Base-by-base conservation (phyloP, 2,329 filamentous ascomycete genomes). In the Passalora sequoiae region DNA sequence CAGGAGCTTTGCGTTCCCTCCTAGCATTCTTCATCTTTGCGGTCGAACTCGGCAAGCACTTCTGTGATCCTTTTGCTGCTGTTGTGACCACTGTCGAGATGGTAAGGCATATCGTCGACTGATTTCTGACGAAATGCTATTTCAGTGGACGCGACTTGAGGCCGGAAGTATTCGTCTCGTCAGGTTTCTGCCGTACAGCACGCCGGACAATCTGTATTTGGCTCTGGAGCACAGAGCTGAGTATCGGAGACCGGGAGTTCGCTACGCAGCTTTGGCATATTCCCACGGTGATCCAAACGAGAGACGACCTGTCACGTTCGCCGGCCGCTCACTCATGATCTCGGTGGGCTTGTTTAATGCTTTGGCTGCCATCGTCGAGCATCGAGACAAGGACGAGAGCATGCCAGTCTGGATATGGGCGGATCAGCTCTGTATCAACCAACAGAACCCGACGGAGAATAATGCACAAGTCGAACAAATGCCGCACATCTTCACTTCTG, bases 61-160 rank as follows among this genome's bases (percentile, higher is more conserved):
- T 10, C 20, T 36, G 19, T 20, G 19, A 22, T 16, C 32, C 17
- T 15, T 16, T 24, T 12, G 33, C 33, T 22, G 33, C 33, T 10
- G 12, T 22, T 12, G 4, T 12, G 13, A 36, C 15, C 1, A 20
- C 13, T 8, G 9, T n/a, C 1, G 8, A 24, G 9, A 22, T 36
- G 33, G 33, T 10, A 4, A 8, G 12, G n/a, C 33, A 36, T 17
- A 16, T 24, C 20, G n/a, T 13, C n/a, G 33, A 36, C 6, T 36
- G 19, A 36, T n/a, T n/a, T n/a, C n/a, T n/a, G n/a, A 20, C 33
- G 29, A 6, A 19, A 41, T 42, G 40, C 15, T 42, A 9, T 42
- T 42, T 19, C 40, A 42, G 17, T 42, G 32, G 15, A 27, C 40
- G 7, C 16, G 17, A 9, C n/a, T 42, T 7, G 30, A 33, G 20